Percentiles rank a stretch among this genome's conserved stretches.
These are phyloP conservation scores for Plasmodium vinckei DNA, from an alignment of 169 alveolate genomes.

Conservation along the genomic window DNA sequence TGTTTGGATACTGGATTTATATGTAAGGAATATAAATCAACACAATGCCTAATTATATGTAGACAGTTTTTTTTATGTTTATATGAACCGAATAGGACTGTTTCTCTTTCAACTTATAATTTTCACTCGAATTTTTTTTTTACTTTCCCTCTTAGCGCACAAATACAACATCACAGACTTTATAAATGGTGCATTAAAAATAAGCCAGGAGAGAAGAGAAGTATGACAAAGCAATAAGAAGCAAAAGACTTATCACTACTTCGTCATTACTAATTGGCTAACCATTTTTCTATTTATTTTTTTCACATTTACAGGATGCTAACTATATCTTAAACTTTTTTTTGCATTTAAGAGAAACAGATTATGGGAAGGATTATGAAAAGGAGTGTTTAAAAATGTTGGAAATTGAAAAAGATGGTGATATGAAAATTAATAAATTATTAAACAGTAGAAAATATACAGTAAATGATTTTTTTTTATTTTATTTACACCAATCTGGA, in stretches of 20 bases:
- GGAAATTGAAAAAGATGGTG: conserved; percentile 1
- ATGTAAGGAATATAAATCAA: conserved; percentile 10
- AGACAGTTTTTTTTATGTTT: neutral
- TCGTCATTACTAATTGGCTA: too few species aligned
- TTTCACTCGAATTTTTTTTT: neutral
- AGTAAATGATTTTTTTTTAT: conserved; percentile 46
- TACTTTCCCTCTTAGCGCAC: conserved; percentile 14
- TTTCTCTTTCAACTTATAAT: neutral
- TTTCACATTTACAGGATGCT: conserved; percentile 4
- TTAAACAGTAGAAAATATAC: conserved; percentile 10
- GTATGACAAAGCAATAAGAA: conserved; percentile 3
- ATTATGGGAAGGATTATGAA: conserved; percentile 16
- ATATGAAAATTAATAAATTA: neutral
- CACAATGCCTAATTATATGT: neutral
- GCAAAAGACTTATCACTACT: neutral
- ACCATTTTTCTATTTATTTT: neutral
- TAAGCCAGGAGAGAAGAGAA: conserved; percentile 15
- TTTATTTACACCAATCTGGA: conserved; percentile 56
- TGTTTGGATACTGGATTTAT: conserved; percentile 47
- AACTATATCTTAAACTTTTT: conserved; percentile 22
- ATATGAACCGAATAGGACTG: neutral
- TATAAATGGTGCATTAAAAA: conserved; percentile 29
- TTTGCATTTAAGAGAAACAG: conserved; percentile 43
- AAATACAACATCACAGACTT: conserved; percentile 48
- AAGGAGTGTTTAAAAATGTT: conserved; percentile 25